Base-by-base conservation (phyloP, 306 rosid genomes). In the Acacia melanoxylon region DNA sequence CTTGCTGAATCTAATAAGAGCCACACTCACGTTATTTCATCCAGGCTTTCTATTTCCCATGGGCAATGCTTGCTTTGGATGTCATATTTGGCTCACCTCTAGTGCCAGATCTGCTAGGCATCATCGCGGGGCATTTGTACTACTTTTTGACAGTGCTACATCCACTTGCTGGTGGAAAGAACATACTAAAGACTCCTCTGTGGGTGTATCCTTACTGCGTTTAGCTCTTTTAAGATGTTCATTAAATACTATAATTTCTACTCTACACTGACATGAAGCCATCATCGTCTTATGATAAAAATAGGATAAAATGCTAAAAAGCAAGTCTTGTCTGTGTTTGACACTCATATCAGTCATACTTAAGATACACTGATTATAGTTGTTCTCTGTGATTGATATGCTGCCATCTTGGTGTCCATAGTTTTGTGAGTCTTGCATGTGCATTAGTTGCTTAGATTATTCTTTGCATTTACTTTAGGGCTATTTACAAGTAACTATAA, bases 31-130 rank as follows among this genome's bases (percentile, higher is more conserved):
- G 13, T 58, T 75, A 76, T 19, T 75, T 49, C 75, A 81, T 87
- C 83, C 90, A 95, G 99, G 98, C 99, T 52, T 95, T 95, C 90
- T 95, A 95, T 88, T 93, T 95, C 51, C 99, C 99, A 31, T 95
- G 99, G 99, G 91, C 89, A 42, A 95, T 92, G 97, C 94, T 95
- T 77, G 99, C 89, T 68, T 86, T 95, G 91, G 99, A 95, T 79
- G 98, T 93, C 79, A 88, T 93, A 40, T 95, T 92, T 67, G 99
- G 99, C 66, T 92, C 99, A 62, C 46, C 83, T 44, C 77, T 91
- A 58, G 58, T 77, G 80, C 92, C 94, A 46, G 91, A 93, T 84
- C 89, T 93, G 71, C 87, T 95, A 17, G 99, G 97, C 76, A 95
- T 95, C 86, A 73, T 95, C 66, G 99, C 99, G 12, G 99, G 99